Evolutionary conservation across 768 basidiomycete species (phyloP).

Genomic region (Rhodocollybia butyracea): DNA sequence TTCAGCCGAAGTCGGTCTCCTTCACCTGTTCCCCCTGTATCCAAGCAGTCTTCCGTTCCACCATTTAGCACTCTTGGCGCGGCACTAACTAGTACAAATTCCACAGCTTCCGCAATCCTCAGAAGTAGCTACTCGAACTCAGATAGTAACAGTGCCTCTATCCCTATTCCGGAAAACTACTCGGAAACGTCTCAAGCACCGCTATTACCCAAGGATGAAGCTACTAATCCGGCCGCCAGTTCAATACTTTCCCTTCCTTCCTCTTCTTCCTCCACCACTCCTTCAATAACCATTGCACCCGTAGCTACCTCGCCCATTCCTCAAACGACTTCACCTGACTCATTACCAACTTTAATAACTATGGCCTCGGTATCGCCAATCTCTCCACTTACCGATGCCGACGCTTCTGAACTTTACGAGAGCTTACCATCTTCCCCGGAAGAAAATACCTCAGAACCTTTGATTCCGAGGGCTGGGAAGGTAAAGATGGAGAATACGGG

Average conservation of each 20-base stretch:
- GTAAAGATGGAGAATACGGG: neutral
- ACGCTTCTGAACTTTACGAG: slow-evolving; percentile 36
- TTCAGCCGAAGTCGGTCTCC: slow-evolving; percentile 10
- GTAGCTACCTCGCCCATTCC: slow-evolving; percentile 10
- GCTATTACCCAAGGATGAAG: slow-evolving; percentile 13
- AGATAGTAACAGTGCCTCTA: neutral
- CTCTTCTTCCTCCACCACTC: neutral
- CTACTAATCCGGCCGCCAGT: slow-evolving; percentile 15
- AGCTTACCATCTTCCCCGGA: slow-evolving; percentile 44
- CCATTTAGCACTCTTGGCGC: slow-evolving; percentile 44
- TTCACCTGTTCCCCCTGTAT: slow-evolving; percentile 6
- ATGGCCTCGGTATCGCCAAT: neutral
- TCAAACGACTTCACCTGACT: neutral
- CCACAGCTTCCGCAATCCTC: slow-evolving; percentile 43
- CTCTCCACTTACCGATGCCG: neutral
- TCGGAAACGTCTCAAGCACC: neutral
- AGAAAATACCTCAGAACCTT: neutral
- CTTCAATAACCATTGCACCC: slow-evolving; percentile 11
- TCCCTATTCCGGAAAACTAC: neutral
- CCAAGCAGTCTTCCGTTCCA: slow-evolving; percentile 21
- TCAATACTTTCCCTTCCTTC: neutral
- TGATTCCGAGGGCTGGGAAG: neutral
- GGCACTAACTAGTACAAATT: slow-evolving; percentile 38
- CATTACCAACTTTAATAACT: neutral
- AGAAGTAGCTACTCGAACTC: slow-evolving; percentile 14